Evolutionary conservation across 1,139 yeast species (phyloP).

Genomic region (Suhomyces maxii): DNA sequence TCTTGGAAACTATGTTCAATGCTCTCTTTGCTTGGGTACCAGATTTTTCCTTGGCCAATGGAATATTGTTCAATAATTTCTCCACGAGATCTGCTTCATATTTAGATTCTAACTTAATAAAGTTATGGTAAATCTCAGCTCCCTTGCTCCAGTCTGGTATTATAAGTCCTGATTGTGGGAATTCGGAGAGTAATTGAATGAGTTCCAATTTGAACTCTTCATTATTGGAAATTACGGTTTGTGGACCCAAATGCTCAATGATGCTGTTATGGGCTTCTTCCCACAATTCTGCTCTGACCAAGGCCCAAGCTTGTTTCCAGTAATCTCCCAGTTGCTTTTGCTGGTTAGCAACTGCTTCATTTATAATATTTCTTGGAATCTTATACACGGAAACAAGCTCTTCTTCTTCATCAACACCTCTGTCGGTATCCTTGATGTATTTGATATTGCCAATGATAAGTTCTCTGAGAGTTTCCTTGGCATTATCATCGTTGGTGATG

Average conservation of each 20-base stretch:
- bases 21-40: slow-evolving; percentile 46
- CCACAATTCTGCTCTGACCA: slow-evolving; percentile 62
- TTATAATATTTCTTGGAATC: slow-evolving; percentile 48
- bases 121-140: slow-evolving; percentile 57
- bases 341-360: slow-evolving; percentile 54
- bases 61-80: slow-evolving; percentile 45
- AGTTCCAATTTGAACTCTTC: slow-evolving; percentile 26
- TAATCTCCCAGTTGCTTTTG: slow-evolving; percentile 45
- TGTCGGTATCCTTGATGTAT: slow-evolving; percentile 28
- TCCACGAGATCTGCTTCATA: slow-evolving; percentile 18
- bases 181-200: slow-evolving; percentile 39
- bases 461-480: slow-evolving; percentile 40
- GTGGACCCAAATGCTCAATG: slow-evolving; percentile 65
- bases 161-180: slow-evolving; percentile 44
- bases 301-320: slow-evolving; percentile 60
- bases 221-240: slow-evolving; percentile 51
- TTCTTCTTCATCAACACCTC: slow-evolving; percentile 30
- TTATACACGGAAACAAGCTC: slow-evolving; percentile 35
- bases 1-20: slow-evolving; percentile 50
- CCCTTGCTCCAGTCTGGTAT: slow-evolving; percentile 62
- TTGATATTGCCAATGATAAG: slow-evolving; percentile 51
- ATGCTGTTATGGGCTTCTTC: slow-evolving; percentile 65
- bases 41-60: slow-evolving; percentile 31
- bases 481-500: slow-evolving; percentile 42
- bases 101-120: slow-evolving; percentile 30